Conservation (phyloP, 2,329 filamentous ascomycete species). For the Scytalidium lignicola region DNA sequence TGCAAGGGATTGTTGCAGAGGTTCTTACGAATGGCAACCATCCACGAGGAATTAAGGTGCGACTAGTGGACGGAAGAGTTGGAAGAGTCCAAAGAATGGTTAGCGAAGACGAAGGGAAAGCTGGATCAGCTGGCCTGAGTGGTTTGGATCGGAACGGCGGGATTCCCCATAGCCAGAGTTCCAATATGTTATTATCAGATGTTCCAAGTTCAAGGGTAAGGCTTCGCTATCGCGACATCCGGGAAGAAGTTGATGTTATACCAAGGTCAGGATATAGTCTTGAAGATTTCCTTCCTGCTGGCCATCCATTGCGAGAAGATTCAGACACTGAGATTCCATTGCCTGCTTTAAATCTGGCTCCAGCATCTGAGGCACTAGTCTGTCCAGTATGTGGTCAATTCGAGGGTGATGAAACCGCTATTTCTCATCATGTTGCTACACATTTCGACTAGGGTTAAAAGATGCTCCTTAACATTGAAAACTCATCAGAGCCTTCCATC, state of each 20-base stretch:
- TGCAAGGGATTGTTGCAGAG: conserved; percentile 23
- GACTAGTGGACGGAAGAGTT: conserved; percentile 23
- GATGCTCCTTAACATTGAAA: too few relatives aligned
- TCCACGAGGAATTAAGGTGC: conserved; percentile 27
- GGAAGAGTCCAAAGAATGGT: conserved; percentile 25
- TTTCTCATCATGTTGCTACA: conserved; percentile 23
- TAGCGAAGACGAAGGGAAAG: conserved; percentile 12
- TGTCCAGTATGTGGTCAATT: conserved; percentile 27
- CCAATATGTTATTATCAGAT: not conserved
- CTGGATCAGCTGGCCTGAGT: conserved; percentile 10
- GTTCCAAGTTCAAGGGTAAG: not conserved
- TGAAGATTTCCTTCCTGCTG: not conserved
- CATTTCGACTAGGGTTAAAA: conserved; percentile 21
- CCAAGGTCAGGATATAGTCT: not conserved
- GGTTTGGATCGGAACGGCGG: conserved; percentile 16
- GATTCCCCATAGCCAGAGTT: not conserved
- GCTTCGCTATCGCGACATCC: not conserved
- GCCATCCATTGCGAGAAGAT: not conserved
- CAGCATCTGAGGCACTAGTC: not conserved
- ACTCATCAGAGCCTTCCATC: too few relatives aligned
- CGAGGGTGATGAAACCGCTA: conserved; percentile 23
- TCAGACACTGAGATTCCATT: not conserved
- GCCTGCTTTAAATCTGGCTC: not conserved
- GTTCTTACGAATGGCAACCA: conserved; percentile 25
- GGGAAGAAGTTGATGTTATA: not conserved